Percentiles rank a stretch among this genome's conserved stretches.
These are phyloP conservation scores for Boechera divaricarpa DNA, from an alignment of 345 rosid species.

Conservation along the genomic window DNA sequence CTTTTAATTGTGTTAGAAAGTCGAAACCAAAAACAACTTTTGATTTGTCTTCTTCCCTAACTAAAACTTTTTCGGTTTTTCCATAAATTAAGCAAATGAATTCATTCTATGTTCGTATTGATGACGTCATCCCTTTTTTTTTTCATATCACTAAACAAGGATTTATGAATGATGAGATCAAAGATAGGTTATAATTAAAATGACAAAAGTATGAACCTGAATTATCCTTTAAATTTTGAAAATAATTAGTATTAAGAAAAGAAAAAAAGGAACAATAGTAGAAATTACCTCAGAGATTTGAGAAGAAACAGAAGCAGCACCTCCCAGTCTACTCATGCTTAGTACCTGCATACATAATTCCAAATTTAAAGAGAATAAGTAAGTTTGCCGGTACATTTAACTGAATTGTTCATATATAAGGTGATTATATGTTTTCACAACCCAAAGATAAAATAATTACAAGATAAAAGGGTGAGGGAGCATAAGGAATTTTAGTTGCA, in stretches of 20 bases:
- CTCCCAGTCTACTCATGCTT: slow-evolving; percentile 96
- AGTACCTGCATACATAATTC: slow-evolving; percentile 61
- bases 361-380: neutral
- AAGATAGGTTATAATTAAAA: neutral
- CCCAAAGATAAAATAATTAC: slow-evolving; percentile 11
- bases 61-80: neutral
- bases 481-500: slow-evolving; percentile 44
- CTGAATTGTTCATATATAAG: neutral
- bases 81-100: no score
- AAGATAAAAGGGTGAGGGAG: slow-evolving; percentile 22
- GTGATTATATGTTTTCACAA: neutral
- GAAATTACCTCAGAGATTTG: slow-evolving; percentile 75
- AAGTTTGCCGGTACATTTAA: neutral
- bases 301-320: slow-evolving; percentile 89
- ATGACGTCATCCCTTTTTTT: no score
- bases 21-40: slow-evolving; percentile 21
- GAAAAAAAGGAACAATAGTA: neutral
- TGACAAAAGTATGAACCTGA: neutral
- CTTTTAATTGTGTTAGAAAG: slow-evolving; percentile 32
- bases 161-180: no score
- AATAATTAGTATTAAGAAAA: neutral
- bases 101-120: no score
- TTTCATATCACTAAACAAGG: no score
- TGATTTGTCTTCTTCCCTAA: slow-evolving; percentile 18
- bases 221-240: neutral